Base-by-base conservation (phyloP, 2,329 filamentous ascomycete species). In the Truncatella angustata region DNA sequence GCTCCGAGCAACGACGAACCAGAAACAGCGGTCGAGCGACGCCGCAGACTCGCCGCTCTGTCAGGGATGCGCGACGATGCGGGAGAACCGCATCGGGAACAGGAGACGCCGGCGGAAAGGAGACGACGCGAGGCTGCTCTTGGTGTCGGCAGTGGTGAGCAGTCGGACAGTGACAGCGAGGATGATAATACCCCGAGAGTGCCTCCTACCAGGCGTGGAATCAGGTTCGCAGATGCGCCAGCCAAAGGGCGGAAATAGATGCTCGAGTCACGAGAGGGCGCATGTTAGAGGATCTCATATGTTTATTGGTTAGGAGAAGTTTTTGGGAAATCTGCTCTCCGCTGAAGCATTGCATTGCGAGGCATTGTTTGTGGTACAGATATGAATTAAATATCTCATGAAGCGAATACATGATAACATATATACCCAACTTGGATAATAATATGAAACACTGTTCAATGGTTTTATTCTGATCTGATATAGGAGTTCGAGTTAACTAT, bases 51-150 rank as follows among this genome's bases (percentile, higher is more conserved):
- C 44, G 78, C 79, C 10, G 81, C 73, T 0, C 67, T 82, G 5
- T 63, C 73, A 35, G 70, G 73, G 56, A 58, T 73, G 12, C 75
- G 74, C 26, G 70, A 69, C 26, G 73, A 76, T 5, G 71, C 69
- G 2, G n/a, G 73, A 71, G 16, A 73, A 76, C n/a, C 23, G 35
- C 14, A 24, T n/a, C n/a, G 23, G 10, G 74, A 74, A 30, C 76
- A 72, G 30, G 89, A 92, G 70, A 91, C 88, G 0, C 85, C 87
- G 0, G 89, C 88, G 0, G 90, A 93, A 68, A 77, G 86, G 52
- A 79, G 87, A 36, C 77, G 90, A 49, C 81, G 90, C 60, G 84
- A 91, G 60, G 88, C 88, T 1, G 90, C 89, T 1, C 72, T 93
- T 2, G 88, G 88, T 9, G 74, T 88, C 55, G 70, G 72, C 14